Evolutionary conservation across 139 green algal genomes (phyloP).

Genomic region (Pseudopediastrum boryanum): DNA sequence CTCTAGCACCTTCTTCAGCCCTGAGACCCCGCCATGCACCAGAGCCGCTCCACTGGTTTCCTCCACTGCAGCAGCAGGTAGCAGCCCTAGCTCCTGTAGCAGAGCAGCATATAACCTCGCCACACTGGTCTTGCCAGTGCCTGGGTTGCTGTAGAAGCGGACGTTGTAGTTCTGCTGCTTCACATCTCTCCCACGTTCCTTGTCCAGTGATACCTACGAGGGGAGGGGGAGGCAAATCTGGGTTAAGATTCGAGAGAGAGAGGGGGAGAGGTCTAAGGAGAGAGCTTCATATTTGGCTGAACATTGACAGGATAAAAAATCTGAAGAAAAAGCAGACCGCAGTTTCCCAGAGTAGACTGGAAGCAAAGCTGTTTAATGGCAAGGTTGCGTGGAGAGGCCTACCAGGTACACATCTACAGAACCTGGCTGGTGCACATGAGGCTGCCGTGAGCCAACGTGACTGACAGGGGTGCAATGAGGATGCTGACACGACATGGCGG

Average conservation of each 20-base stretch:
- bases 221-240: neutral
- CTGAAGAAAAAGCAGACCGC: too few relatives aligned
- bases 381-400: too few relatives aligned
- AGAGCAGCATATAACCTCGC: conserved; percentile 52
- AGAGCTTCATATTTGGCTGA: too few relatives aligned
- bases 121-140: conserved; percentile 61
- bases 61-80: conserved; percentile 35
- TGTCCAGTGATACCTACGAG: conserved; percentile 50
- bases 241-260: neutral
- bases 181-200: conserved; percentile 28
- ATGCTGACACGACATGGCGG: too few relatives aligned
- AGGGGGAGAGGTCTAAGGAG: neutral
- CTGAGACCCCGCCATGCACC: conserved; percentile 29
- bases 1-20: conserved; percentile 50
- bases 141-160: conserved; percentile 59
- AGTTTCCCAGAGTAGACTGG: too few relatives aligned
- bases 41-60: conserved; percentile 53
- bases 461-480: too few relatives aligned
- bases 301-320: too few relatives aligned
- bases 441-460: too few relatives aligned
- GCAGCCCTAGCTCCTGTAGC: conserved; percentile 47
- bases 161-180: conserved; percentile 42
- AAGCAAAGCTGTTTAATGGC: too few relatives aligned
- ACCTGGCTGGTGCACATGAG: too few relatives aligned
- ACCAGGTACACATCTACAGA: too few relatives aligned